A percentile compares a stretch with the other conserved stretches of the same genome.
phyloP scores from a whole-genome alignment of 2,329 filamentous ascomycete genomes.

The Penicillium digitatum region DNA sequence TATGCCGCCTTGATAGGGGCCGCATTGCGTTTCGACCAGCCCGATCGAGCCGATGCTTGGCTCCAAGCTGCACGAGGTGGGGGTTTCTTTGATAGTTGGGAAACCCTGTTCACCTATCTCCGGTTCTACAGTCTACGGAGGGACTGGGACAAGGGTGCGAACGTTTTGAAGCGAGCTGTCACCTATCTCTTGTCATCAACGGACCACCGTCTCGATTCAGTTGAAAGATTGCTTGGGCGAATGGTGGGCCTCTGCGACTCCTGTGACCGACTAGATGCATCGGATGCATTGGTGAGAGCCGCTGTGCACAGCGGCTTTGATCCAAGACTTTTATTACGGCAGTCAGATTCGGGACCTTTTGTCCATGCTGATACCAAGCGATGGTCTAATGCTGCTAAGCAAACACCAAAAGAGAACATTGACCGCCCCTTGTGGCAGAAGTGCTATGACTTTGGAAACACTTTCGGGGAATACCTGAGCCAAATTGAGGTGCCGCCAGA shows the following conservation, averaged over 20 bases:
- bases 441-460: constrained; percentile 32
- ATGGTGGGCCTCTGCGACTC: constrained; percentile 41
- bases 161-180: constrained; percentile 32
- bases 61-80: constrained; percentile 33
- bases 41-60: constrained; percentile 41
- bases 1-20: constrained; percentile 37
- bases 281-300: constrained; percentile 33
- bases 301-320: constrained; percentile 38
- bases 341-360: constrained; percentile 27
- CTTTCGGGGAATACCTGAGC: constrained; percentile 28
- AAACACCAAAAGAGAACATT: constrained; percentile 13
- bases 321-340: constrained; percentile 23
- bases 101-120: constrained; percentile 37
- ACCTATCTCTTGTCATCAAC: constrained; percentile 38
- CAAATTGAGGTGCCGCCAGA: constrained; percentile 16
- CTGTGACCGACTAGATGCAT: constrained; percentile 30
- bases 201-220: constrained; percentile 21
- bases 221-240: constrained; percentile 36
- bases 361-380: constrained; percentile 23
- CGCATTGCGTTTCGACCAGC: constrained; percentile 41
- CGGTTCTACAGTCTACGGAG: constrained; percentile 36
- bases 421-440: constrained; percentile 30
- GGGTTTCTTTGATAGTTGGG: constrained; percentile 38
- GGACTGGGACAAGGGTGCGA: constrained; percentile 37
- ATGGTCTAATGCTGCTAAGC: constrained; percentile 30